Evolutionary conservation across 75 land plant genomes (phyloP).

Genomic region (Sequoia sempervirens): DNA sequence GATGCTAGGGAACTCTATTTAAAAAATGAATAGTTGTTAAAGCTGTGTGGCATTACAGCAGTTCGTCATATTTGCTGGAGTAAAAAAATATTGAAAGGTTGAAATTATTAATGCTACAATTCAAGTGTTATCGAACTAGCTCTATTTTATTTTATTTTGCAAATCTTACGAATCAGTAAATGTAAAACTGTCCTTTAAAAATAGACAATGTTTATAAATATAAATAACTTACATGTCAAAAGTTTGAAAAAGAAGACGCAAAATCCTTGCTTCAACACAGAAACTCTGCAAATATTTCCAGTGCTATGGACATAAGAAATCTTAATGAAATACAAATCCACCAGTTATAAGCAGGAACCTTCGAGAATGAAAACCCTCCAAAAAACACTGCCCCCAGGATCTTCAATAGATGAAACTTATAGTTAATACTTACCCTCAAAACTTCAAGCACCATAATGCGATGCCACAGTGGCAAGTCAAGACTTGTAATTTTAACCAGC

Average conservation of each 20-base stretch:
- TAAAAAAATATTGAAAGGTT: not conserved
- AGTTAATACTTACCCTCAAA: constrained; percentile 60
- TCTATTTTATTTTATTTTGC: not conserved
- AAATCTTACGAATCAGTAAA: not conserved
- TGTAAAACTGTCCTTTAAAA: not conserved
- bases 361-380: constrained; percentile 6
- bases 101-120: not conserved
- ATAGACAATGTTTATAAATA: not conserved
- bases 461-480: constrained; percentile 95
- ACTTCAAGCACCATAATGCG: constrained; percentile 96
- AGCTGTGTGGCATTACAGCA: not conserved
- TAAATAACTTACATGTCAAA: constrained; percentile 81
- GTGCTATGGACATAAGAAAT: not conserved
- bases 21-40: not conserved
- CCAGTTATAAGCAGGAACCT: not conserved
- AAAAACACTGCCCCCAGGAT: not conserved
- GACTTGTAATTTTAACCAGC: constrained; percentile 71
- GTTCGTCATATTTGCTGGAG: not conserved
- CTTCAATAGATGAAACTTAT: constrained; percentile 1
- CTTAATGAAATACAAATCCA: not conserved
- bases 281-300: constrained; percentile 69
- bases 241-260: constrained; percentile 86
- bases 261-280: constrained; percentile 91
- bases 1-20: not conserved
- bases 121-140: not conserved